Percentiles rank a stretch among this genome's conserved stretches.
Evolutionary conservation across 2,329 filamentous ascomycete species (phyloP).

Genomic region (Mariannaea elegans): DNA sequence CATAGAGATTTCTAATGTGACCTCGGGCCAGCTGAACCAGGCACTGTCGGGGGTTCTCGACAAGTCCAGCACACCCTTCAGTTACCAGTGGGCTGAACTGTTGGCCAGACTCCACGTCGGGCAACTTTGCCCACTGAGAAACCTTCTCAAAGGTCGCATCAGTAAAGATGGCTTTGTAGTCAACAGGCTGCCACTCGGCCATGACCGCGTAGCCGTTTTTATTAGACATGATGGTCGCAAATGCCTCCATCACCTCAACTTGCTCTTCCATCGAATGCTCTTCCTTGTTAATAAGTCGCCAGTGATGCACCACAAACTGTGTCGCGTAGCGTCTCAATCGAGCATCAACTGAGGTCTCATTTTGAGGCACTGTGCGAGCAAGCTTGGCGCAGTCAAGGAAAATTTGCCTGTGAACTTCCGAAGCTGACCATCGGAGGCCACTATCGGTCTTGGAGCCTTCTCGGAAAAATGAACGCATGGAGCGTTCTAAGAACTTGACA

Average conservation of each 20-base stretch:
- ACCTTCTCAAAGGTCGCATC: slow-evolving; percentile 20
- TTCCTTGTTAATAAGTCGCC: slow-evolving; percentile 16
- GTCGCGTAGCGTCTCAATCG: slow-evolving; percentile 22
- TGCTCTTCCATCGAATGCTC: slow-evolving; percentile 27
- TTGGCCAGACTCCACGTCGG: slow-evolving; percentile 5
- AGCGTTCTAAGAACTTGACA: slow-evolving; percentile 43
- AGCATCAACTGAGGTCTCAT: background rate
- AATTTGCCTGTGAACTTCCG: slow-evolving; percentile 39
- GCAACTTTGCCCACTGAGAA: slow-evolving; percentile 28
- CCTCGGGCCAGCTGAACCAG: slow-evolving; percentile 28
- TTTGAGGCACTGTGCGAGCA: slow-evolving; percentile 2
- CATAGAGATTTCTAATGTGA: slow-evolving; percentile 30
- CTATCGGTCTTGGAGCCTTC: slow-evolving; percentile 16
- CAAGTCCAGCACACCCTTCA: slow-evolving; percentile 34
- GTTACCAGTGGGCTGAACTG: slow-evolving; percentile 18
- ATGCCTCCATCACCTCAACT: slow-evolving; percentile 34
- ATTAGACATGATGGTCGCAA: slow-evolving; percentile 29
- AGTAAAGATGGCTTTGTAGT: slow-evolving; percentile 5
- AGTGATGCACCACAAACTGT: slow-evolving; percentile 31
- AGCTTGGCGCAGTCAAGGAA: slow-evolving; percentile 31
- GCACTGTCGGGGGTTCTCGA: slow-evolving; percentile 26
- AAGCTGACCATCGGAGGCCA: slow-evolving; percentile 21
- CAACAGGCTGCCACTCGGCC: slow-evolving; percentile 16
- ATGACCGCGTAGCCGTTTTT: slow-evolving; percentile 23
- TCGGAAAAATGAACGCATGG: slow-evolving; percentile 41